Percentiles rank a stretch among this genome's conserved stretches.
Conservation (phyloP, 306 rosid species). For the Cajanus cajan region DNA sequence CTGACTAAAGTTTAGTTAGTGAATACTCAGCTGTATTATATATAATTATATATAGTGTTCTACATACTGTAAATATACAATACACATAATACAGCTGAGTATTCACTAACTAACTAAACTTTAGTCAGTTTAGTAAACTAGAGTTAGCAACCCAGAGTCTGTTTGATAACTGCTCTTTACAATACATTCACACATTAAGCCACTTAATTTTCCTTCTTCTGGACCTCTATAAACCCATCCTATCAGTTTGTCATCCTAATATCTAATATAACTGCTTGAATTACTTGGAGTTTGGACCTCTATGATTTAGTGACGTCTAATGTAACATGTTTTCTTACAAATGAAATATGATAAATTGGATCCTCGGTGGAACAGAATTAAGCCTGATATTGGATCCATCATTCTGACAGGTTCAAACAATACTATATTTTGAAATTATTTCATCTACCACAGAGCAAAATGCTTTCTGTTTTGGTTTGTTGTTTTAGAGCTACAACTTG, state of each 20-base stretch:
- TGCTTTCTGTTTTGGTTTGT: background rate
- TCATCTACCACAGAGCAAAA: background rate
- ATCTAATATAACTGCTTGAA: background rate
- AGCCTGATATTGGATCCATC: background rate
- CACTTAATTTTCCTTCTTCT: too few species aligned
- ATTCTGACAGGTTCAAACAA: background rate
- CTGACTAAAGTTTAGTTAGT: too few species aligned
- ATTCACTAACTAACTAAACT: too few species aligned
- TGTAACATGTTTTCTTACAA: background rate
- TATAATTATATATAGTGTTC: too few species aligned
- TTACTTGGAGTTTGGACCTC: background rate
- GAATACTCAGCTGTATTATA: too few species aligned
- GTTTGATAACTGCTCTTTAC: too few species aligned
- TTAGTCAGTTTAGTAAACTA: too few species aligned
- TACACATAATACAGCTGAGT: too few species aligned
- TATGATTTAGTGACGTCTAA: background rate
- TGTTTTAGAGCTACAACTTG: background rate
- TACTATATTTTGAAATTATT: background rate
- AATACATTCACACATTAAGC: too few species aligned
- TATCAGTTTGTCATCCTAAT: conserved; percentile 4
- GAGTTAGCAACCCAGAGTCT: too few species aligned
- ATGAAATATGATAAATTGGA: background rate
- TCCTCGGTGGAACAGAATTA: background rate
- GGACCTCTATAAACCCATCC: too few species aligned
- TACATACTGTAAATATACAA: too few species aligned